Base-by-base conservation (phyloP, 2,329 filamentous ascomycete species). In the Botrytis paeoniae region DNA sequence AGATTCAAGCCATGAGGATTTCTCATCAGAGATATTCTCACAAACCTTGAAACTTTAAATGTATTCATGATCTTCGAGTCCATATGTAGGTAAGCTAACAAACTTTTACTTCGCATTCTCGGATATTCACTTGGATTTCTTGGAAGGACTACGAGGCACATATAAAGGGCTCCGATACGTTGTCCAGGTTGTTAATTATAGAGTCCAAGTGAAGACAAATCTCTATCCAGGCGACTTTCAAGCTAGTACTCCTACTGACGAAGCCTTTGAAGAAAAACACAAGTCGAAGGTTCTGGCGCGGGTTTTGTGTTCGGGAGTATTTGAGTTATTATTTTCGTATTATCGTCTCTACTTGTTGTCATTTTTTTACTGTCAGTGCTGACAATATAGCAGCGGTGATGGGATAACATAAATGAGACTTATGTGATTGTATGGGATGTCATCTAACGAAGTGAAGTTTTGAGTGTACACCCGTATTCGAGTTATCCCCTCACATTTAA, bases 1-100 rank as follows among this genome's bases (percentile, higher is more conserved):
- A 1, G 0, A n/a, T 0, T 16, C 25, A n/a, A 29, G 0, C 0
- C 48, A 54, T 54, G 7, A 54, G 3, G 25, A 16, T n/a, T 12
- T 12, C 7, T 12, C 48, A 6, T 54, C 25, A 54, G 12, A n/a
- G 25, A n/a, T 25, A 16, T 16, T 54, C 48, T 54, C 1, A 29
- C 5, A 54, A 3, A 4, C 3, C 1, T 12, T n/a, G 14, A n/a
- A 7, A 8, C 3, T 54, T 16, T n/a, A 12, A 54, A n/a, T 1
- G 0, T 7, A 8, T 20, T 5, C 43, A 45, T 54, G 25, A n/a
- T 54, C 1, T 14, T 54, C 5, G 48, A 1, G 48, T 3, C 12
- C 12, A n/a, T n/a, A 54, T 54, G 29, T n/a, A 48, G 4, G 22
- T 25, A 29, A 14, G 25, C 51, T 29, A n/a, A 25, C 25, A 3